Evolutionary conservation across 2,329 filamentous ascomycete genomes (phyloP).

Genomic region (Fusarium mexicanum): DNA sequence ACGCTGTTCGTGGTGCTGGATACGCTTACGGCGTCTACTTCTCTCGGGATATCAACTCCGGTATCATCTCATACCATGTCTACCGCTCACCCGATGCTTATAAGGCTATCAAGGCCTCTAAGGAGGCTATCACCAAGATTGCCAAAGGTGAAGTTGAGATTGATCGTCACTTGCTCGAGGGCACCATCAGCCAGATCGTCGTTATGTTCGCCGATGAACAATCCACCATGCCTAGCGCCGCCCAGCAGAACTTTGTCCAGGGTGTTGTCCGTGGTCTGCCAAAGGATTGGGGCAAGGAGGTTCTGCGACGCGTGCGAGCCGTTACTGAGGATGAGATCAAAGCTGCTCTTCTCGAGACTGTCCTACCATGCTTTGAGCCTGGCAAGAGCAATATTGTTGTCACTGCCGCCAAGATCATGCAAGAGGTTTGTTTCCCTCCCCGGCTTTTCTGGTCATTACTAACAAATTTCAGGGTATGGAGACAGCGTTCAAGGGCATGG

Average conservation of each 20-base stretch:
- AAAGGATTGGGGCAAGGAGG: constrained; percentile 79
- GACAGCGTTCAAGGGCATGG: constrained; percentile 76
- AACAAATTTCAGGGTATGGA: constrained; percentile 70
- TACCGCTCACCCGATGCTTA: constrained; percentile 91
- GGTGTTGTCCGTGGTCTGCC: constrained; percentile 81
- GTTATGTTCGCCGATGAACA: constrained; percentile 88
- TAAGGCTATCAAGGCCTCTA: constrained; percentile 84
- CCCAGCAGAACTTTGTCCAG: constrained; percentile 83
- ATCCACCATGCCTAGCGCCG: constrained; percentile 83
- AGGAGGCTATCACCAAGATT: constrained; percentile 78
- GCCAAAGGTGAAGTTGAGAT: constrained; percentile 76
- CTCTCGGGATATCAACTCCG: constrained; percentile 78
- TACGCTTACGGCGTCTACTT: constrained; percentile 92
- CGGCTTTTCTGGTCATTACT: neutral
- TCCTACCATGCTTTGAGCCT: constrained; percentile 83
- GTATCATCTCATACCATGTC: constrained; percentile 83
- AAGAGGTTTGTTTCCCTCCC: constrained; percentile 70
- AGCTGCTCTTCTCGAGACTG: constrained; percentile 75
- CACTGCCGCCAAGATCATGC: constrained; percentile 86
- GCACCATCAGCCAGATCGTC: constrained; percentile 89
- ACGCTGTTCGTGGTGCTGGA: constrained; percentile 89
- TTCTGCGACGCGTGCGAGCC: constrained; percentile 79
- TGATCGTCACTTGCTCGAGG: constrained; percentile 85
- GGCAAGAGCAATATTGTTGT: constrained; percentile 85
- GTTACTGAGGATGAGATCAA: constrained; percentile 82